Conservation (phyloP, 306 rosid genomes). For the Cajanus cajan region DNA sequence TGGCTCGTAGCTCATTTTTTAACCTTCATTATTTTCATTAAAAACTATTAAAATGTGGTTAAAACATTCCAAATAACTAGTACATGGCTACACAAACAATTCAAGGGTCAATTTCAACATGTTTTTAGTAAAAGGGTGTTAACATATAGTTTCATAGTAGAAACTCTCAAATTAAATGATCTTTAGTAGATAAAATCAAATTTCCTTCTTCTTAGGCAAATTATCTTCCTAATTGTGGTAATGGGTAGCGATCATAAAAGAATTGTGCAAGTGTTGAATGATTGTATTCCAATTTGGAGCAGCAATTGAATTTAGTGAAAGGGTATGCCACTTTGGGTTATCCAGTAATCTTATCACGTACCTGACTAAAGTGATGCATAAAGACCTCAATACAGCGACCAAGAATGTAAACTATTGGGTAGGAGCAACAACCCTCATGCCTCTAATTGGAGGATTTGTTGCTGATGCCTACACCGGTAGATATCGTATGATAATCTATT, state of each 20-base stretch:
- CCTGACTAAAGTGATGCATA: conserved; percentile 44
- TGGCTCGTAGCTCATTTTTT: neutral
- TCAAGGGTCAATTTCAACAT: too few relatives aligned
- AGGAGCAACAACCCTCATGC: conserved; percentile 49
- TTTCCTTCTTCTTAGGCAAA: too few relatives aligned
- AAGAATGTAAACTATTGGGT: conserved; percentile 48
- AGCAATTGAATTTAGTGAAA: conserved; percentile 40
- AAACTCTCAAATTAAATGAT: neutral
- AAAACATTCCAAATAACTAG: too few relatives aligned
- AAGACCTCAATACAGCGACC: conserved; percentile 44
- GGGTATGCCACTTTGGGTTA: conserved; percentile 39
- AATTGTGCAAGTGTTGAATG: neutral
- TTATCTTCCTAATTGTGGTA: too few relatives aligned
- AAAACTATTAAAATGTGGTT: too few relatives aligned
- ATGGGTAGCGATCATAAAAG: neutral
- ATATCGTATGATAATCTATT: conserved; percentile 31
- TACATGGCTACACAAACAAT: too few relatives aligned
- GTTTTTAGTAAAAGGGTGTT: neutral
- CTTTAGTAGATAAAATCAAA: neutral
- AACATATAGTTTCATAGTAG: neutral
- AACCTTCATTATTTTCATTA: neutral
- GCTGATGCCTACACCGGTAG: conserved; percentile 50
- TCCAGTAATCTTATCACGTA: conserved; percentile 40
- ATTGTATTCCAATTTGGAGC: neutral
- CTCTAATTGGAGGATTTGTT: conserved; percentile 41